Evolutionary conservation across 164 flowering plant genomes (phyloP), one percentile per base, ranked within the genome.

Genomic region (Stephania cephalantha): DNA sequence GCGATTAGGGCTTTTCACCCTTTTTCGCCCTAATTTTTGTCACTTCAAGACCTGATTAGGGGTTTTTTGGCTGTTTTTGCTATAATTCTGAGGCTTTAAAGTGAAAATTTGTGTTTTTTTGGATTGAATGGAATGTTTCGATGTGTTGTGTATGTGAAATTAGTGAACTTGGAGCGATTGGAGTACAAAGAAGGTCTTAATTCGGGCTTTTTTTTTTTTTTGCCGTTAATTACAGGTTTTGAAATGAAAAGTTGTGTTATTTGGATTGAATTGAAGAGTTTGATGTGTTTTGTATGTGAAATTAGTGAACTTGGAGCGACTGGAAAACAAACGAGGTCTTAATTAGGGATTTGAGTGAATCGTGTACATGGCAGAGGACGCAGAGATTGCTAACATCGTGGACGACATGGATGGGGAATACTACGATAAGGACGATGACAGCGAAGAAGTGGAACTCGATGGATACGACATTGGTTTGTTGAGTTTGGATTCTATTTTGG

Each of bases 351-450:
- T 61, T 18, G 66, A 61, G 20, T 17, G 50, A 44, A 13, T 69
- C 42, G 2, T 42, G 72, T 30, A 68, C 44, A 76, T 78, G 78
- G 81, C 48, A n/a, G 77, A 78, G 7, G 81, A 79, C 7, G 74
- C 71, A 9, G 81, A 67, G 30, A 75, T 79, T 25, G 78, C 50
- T 12, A 68, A 75, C 55, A 50, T 71, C 0, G 78, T 46, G 12
- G 78, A 79, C 46, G 78, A 70, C 2, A 75, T 79, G 78, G 81
- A 79, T 25, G 81, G 53, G 9, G 81, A 75, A 9, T 48, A 65
- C 48, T 71, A 70, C n/a, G 71, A 46, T 55, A 71, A 72, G 22
- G 81, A 29, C 9, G 61, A 50, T 22, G 78, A 17, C 15, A 45
- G 73, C 20, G 78, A 71, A 67, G 78, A 71, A 68, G 70, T 71